A percentile compares a stretch with the other conserved stretches of the same genome.
Conservation (phyloP, 2,329 filamentous ascomycete genomes). For the Fusarium illudens region DNA sequence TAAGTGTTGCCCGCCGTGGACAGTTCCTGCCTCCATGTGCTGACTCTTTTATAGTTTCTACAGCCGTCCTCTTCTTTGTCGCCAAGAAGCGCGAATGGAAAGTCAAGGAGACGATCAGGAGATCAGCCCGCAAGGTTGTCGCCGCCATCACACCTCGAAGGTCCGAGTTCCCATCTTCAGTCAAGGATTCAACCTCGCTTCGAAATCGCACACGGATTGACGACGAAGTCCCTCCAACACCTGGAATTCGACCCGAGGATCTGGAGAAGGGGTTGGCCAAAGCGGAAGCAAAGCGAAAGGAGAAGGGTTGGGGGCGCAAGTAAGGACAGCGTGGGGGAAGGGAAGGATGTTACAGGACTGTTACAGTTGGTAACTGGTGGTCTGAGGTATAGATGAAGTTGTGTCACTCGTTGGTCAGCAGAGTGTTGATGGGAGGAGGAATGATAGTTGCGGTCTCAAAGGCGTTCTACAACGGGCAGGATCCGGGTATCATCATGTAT, state of each 20-base stretch:
- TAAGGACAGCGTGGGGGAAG: background rate
- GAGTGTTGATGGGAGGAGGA: background rate
- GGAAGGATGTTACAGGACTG: background rate
- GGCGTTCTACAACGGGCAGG: conserved; percentile 38
- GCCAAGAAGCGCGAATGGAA: conserved; percentile 89
- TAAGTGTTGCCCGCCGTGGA: conserved; percentile 51
- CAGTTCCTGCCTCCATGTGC: background rate
- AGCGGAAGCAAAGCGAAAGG: conserved; percentile 49
- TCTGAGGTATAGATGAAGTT: background rate
- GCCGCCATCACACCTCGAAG: conserved; percentile 69
- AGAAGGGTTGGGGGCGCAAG: conserved; percentile 38
- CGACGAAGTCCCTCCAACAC: conserved; percentile 68
- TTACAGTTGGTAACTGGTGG: background rate
- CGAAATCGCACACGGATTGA: conserved; percentile 55
- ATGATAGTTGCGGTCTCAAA: conserved; percentile 13
- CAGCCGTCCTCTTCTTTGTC: conserved; percentile 75
- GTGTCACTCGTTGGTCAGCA: background rate
- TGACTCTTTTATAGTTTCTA: conserved; percentile 59
- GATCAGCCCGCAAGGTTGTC: conserved; percentile 70
- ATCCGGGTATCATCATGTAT: conserved; percentile 45
- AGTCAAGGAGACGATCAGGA: conserved; percentile 74
- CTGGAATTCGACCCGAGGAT: conserved; percentile 62
- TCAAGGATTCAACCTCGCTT: conserved; percentile 53
- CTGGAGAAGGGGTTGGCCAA: conserved; percentile 65
- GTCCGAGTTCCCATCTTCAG: conserved; percentile 66